Evolutionary conservation across 306 rosid species (phyloP).

Genomic region (Glycine latifolia): DNA sequence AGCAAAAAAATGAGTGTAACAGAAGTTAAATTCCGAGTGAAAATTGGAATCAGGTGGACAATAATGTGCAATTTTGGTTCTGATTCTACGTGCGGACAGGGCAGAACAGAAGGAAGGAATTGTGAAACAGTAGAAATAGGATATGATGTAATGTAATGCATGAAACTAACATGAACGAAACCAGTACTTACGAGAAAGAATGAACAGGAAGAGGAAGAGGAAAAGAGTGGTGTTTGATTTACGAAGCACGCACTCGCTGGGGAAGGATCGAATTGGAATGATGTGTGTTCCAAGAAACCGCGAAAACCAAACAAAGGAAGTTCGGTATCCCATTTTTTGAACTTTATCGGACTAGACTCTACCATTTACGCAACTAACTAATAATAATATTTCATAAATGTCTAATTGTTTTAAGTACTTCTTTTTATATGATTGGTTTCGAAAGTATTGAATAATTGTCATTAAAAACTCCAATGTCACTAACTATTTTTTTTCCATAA

Average conservation of each 20-base stretch:
- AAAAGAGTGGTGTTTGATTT: background rate
- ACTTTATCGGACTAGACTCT: background rate
- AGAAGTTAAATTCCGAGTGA: background rate
- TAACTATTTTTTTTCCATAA: too few species aligned
- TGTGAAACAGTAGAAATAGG: conserved; percentile 15
- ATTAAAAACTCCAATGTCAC: too few species aligned
- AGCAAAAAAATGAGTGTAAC: background rate
- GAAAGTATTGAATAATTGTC: background rate
- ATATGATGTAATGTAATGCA: background rate
- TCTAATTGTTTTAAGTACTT: too few species aligned
- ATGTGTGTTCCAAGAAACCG: conserved; percentile 51
- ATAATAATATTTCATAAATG: too few species aligned
- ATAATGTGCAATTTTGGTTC: background rate
- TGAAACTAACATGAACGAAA: background rate
- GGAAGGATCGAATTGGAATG: conserved; percentile 53
- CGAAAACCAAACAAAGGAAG: conserved; percentile 23
- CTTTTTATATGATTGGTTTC: background rate
- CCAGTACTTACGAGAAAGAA: background rate
- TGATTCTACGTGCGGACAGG: background rate
- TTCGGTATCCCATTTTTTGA: conserved; percentile 25
- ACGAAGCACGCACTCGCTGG: conserved; percentile 2
- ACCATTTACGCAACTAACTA: background rate
- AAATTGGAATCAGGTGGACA: conserved; percentile 13
- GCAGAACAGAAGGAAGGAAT: conserved; percentile 15
- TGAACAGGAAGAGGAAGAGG: too few species aligned